Base-by-base conservation (phyloP, 352 stramenopile genomes). In the Phytopythium litorale region DNA sequence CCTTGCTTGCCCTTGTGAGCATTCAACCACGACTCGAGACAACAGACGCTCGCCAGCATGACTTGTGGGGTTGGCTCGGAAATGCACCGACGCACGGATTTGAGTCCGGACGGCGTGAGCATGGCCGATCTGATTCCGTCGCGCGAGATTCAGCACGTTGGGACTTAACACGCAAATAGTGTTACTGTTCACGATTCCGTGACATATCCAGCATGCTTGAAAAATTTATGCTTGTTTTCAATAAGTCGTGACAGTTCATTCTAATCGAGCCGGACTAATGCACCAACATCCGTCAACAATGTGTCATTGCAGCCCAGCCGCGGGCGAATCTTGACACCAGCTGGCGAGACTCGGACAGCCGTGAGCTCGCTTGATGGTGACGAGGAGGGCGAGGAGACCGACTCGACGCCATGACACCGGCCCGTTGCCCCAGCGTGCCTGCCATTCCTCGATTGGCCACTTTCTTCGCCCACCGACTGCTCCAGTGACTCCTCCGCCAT, bases 281-380 rank as follows among this genome's bases (percentile, higher is more conserved):
- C 3, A 3, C 0, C 48, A 53, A 35, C 48, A n/a, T 53, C 48
- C 5, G 48, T 48, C 42, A 48, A 25, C 11, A 19, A 53, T 12
- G 15, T 55, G 49, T 15, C 25, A 37, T 16, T 13, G 49, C 15
- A 8, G 13, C 12, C 12, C 49, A 7, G 38, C 49, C 49, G 7
- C 49, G 40, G 3, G 23, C 49, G 49, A 55, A 55, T 55, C 49
- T 55, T 38, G 49, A 55, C 43, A 50, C 5, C 18, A 48, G 42
- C 42, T 48, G 42, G 42, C 16, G 18, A 12, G 18, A 48, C 19
- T 13, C 42, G 25, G 42, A 48, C 13, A 21, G 42, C 19, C 42
- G 32, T 3, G n/a, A 50, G 43, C 43, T 50, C 42, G 13, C 19
- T 19, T 6, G 12, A 48, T 48, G 43, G n/a, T 18, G 43, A 28